Conservation (phyloP, 2,329 filamentous ascomycete genomes). For the Coniochaeta sp. region DNA sequence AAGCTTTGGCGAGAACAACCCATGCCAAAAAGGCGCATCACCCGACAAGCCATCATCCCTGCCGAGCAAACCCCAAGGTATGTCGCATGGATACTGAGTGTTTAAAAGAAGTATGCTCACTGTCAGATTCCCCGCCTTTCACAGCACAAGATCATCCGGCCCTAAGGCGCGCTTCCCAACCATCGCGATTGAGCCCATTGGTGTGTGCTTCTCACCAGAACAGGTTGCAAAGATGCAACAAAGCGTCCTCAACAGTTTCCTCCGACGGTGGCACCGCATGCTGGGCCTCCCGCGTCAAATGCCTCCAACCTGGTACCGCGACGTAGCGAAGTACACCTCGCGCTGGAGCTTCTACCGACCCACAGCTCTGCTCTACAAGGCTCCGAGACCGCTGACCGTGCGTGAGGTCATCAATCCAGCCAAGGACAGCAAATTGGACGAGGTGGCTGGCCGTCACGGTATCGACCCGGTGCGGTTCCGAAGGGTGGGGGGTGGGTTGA, state of each 20-base stretch:
- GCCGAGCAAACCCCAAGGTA: no score
- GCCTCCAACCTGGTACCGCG: constrained; percentile 28
- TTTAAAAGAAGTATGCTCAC: no score
- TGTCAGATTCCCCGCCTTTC: no score
- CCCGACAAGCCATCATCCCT: no score
- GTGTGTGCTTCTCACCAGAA: neutral
- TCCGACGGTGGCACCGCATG: neutral
- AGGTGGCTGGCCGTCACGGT: constrained; percentile 28
- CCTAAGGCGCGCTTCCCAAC: no score
- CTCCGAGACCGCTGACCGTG: constrained; percentile 16
- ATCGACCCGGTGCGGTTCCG: neutral
- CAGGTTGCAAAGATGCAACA: neutral
- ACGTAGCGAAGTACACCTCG: constrained; percentile 32
- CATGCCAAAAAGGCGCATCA: no score
- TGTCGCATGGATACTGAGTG: no score
- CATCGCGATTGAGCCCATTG: no score
- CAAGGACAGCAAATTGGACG: constrained; percentile 26
- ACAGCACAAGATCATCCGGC: no score
- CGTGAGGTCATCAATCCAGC: constrained; percentile 36
- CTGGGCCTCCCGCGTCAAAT: constrained; percentile 21
- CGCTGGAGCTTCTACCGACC: constrained; percentile 33
- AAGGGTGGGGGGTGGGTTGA: neutral
- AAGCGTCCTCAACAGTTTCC: neutral
- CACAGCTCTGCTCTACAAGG: constrained; percentile 24
- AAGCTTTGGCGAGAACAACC: no score